These are phyloP conservation scores for Metschnikowia gelsemii DNA, from an alignment of 805 yeast genomes.

Conservation along the genomic window DNA sequence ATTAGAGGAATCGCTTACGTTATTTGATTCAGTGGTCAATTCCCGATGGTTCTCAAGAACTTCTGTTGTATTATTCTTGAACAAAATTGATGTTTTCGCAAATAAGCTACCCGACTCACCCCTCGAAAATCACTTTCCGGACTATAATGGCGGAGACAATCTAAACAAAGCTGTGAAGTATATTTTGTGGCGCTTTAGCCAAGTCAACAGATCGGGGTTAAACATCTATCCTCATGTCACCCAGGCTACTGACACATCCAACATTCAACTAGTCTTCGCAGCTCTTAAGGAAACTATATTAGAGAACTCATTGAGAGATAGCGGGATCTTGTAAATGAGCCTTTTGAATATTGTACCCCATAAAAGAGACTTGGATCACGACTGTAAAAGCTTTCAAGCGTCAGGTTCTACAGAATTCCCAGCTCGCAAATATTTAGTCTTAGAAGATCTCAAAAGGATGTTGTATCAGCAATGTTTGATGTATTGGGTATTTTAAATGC, in stretches of 20 bases:
- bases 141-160: conserved; percentile 86
- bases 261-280: conserved; percentile 81
- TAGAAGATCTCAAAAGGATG: no score
- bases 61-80: conserved; percentile 80
- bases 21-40: conserved; percentile 88
- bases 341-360: no score
- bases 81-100: conserved; percentile 87
- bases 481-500: no score
- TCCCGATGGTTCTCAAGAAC: conserved; percentile 91
- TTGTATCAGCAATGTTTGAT: no score
- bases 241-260: conserved; percentile 91
- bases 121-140: conserved; percentile 79
- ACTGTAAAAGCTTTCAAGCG: no score
- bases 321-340: conserved; percentile 66
- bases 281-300: conserved; percentile 79
- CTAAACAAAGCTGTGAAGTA: conserved; percentile 89
- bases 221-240: conserved; percentile 88
- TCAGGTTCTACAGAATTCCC: no score
- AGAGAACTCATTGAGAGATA: conserved; percentile 72
- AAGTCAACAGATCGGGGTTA: conserved; percentile 76
- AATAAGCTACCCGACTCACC: conserved; percentile 83
- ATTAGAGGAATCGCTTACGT: conserved; percentile 54
- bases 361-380: no score
- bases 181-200: conserved; percentile 85
- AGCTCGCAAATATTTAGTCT: no score